These are phyloP conservation scores for Coemansia umbellata DNA, from an alignment of 192 early-diverging fungal genomes.

Conservation along the genomic window DNA sequence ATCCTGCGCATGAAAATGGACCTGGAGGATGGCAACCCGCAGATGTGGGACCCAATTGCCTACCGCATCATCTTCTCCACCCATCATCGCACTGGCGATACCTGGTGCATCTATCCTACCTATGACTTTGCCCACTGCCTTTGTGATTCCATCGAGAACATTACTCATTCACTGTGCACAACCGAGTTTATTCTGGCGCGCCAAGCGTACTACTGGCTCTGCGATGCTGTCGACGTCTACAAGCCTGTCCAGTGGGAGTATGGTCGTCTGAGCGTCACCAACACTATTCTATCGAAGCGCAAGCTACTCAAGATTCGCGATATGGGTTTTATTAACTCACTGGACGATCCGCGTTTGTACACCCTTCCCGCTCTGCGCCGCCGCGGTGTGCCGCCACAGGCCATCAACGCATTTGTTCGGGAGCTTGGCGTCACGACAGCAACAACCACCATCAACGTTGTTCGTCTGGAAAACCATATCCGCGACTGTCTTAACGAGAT, in stretches of 20 bases:
- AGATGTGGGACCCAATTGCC: constrained; percentile 99
- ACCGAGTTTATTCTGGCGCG: constrained; percentile 92
- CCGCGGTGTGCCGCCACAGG: constrained; percentile 94
- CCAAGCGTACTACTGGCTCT: constrained; percentile 98
- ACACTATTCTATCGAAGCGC: constrained; percentile 96
- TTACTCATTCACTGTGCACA: constrained; percentile 99
- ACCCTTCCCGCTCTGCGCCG: constrained; percentile 94
- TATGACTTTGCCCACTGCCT: constrained; percentile 99
- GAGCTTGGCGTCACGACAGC: constrained; percentile 84
- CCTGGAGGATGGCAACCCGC: constrained; percentile 93
- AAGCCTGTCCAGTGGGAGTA: constrained; percentile 99
- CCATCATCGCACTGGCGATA: constrained; percentile 87
- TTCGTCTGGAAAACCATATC: constrained; percentile 90
- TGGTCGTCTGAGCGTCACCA: constrained; percentile 88
- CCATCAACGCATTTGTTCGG: constrained; percentile 96
- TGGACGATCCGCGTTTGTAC: constrained; percentile 97
- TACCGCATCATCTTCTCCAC: constrained; percentile 91
- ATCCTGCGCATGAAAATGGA: constrained; percentile 99
- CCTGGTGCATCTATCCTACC: constrained; percentile 99
- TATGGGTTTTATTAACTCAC: constrained; percentile 70
- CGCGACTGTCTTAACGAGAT: constrained; percentile 90
- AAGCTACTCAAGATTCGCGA: constrained; percentile 91
- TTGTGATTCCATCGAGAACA: constrained; percentile 99
- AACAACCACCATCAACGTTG: constrained; percentile 76
- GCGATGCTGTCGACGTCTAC: constrained; percentile 96